Evolutionary conservation across 768 basidiomycete species (phyloP).

Genomic region (Phlebiopsis gigantea): DNA sequence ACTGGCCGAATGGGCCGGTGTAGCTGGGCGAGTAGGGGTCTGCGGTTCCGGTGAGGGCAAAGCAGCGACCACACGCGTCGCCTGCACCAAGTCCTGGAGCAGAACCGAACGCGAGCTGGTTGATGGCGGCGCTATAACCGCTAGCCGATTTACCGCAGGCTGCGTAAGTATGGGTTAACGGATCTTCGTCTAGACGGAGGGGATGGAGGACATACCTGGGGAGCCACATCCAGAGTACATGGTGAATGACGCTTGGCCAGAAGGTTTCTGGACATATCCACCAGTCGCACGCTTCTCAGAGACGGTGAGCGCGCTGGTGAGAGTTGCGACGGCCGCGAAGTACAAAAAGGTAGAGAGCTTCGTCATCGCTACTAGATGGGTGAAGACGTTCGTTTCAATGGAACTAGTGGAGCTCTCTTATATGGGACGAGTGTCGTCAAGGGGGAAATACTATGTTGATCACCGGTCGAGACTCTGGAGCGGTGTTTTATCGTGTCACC

Average conservation of each 20-base stretch:
- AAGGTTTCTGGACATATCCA: slow-evolving; percentile 48
- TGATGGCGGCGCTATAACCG: slow-evolving; percentile 54
- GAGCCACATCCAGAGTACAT: slow-evolving; percentile 45
- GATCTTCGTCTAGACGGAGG: slow-evolving; percentile 46
- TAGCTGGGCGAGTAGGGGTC: slow-evolving; percentile 50
- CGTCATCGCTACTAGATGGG: not conserved
- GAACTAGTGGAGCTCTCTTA: not conserved
- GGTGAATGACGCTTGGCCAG: slow-evolving; percentile 54
- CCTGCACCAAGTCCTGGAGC: slow-evolving; percentile 45
- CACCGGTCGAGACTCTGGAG: not conserved
- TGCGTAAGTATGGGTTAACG: slow-evolving; percentile 40
- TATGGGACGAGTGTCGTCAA: not conserved
- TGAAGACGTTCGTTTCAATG: not conserved
- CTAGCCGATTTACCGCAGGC: slow-evolving; percentile 48
- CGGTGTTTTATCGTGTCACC: slow-evolving; percentile 7
- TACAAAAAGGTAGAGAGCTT: slow-evolving; percentile 2
- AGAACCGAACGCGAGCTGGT: slow-evolving; percentile 51
- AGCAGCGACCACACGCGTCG: slow-evolving; percentile 61
- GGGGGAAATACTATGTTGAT: not conserved
- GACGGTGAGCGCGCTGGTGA: slow-evolving; percentile 9
- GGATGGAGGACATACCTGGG: slow-evolving; percentile 32
- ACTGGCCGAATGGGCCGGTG: slow-evolving; percentile 42
- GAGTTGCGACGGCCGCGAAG: slow-evolving; percentile 6
- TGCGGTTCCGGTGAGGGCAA: slow-evolving; percentile 40
- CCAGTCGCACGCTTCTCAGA: slow-evolving; percentile 30